These are phyloP conservation scores for Ceratopteris richardii DNA, from an alignment of 75 land plant genomes.

Conservation along the genomic window DNA sequence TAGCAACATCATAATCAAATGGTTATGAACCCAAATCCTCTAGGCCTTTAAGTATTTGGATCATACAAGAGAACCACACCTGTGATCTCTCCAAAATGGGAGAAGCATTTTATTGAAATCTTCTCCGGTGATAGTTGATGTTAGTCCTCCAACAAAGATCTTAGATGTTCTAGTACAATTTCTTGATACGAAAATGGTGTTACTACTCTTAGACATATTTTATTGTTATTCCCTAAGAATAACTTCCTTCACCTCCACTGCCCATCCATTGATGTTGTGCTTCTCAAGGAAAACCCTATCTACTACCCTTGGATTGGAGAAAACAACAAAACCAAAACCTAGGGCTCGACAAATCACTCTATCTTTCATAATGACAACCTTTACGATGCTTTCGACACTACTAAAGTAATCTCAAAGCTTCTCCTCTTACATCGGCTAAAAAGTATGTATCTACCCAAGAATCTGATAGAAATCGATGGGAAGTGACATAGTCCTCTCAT, in stretches of 20 bases:
- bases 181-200: not conserved
- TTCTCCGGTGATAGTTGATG: constrained; percentile 29
- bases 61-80: constrained; percentile 43
- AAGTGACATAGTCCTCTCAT: constrained; percentile 42
- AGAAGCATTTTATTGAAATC: constrained; percentile 40
- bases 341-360: constrained; percentile 40
- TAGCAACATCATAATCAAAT: constrained; percentile 38
- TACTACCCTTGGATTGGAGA: constrained; percentile 33
- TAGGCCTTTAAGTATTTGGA: constrained; percentile 30
- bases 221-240: constrained; percentile 69
- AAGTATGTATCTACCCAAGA: too few species aligned
- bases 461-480: constrained; percentile 81
- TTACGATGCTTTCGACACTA: constrained; percentile 32
- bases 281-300: constrained; percentile 43
- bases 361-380: constrained; percentile 44
- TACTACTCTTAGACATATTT: constrained; percentile 24
- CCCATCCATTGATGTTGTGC: constrained; percentile 39
- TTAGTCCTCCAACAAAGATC: constrained; percentile 39
- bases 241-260: constrained; percentile 70
- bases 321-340: constrained; percentile 42
- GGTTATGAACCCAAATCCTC: constrained; percentile 39
- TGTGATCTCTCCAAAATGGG: constrained; percentile 38
- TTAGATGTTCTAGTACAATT: constrained; percentile 19
- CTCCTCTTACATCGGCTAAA: constrained; percentile 44
- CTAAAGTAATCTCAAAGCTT: constrained; percentile 36